Evolutionary conservation across 2,329 filamentous ascomycete species (phyloP).

Genomic region (Chrysoporthe cubensis): DNA sequence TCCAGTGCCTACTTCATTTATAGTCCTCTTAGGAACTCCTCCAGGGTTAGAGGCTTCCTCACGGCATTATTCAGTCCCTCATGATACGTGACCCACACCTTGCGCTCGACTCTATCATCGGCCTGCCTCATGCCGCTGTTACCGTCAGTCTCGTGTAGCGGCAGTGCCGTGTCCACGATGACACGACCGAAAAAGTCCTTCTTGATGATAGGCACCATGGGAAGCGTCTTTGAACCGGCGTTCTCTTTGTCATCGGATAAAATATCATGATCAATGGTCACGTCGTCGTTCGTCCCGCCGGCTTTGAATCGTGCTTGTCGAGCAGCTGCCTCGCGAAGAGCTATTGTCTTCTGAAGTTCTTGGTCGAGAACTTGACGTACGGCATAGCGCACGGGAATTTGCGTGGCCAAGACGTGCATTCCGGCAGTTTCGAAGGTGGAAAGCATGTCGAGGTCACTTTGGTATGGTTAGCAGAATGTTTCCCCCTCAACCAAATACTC

Average conservation of each 20-base stretch:
- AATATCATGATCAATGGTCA: neutral
- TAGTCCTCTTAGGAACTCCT: constrained; percentile 74
- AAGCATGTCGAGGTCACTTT: constrained; percentile 74
- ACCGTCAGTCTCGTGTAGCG: constrained; percentile 46
- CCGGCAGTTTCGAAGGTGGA: constrained; percentile 73
- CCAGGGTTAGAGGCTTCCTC: constrained; percentile 80
- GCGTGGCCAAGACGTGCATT: constrained; percentile 56
- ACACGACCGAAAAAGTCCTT: constrained; percentile 39
- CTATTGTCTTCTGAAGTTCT: constrained; percentile 77
- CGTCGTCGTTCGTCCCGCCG: constrained; percentile 43
- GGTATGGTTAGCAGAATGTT: constrained; percentile 12
- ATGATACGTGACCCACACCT: constrained; percentile 87
- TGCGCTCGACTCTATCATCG: constrained; percentile 51
- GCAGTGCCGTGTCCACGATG: constrained; percentile 61
- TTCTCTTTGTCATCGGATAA: constrained; percentile 45
- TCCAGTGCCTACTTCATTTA: constrained; percentile 36
- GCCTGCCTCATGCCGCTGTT: constrained; percentile 36
- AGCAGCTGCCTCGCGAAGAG: constrained; percentile 66
- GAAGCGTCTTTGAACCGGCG: constrained; percentile 37
- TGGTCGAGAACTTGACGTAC: constrained; percentile 92
- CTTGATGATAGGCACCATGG: constrained; percentile 29
- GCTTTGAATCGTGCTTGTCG: constrained; percentile 67
- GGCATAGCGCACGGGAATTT: constrained; percentile 82
- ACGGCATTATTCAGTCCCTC: constrained; percentile 94
- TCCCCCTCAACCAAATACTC: neutral